Conservation (phyloP, 306 rosid genomes). For the Bauhinia variegata region DNA sequence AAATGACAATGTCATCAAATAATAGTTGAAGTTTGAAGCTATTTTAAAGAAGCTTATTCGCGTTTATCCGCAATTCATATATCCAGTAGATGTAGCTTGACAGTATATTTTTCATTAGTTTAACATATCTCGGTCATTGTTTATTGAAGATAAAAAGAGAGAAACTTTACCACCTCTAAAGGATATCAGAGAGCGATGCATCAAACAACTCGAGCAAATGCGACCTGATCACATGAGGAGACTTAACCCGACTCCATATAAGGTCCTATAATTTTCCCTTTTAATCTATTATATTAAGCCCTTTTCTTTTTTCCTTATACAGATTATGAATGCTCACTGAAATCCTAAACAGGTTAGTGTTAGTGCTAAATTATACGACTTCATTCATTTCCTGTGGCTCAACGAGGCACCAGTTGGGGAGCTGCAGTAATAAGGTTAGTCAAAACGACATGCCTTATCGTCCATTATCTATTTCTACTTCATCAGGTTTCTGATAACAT, state of each 20-base stretch:
- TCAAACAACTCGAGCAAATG: conserved; percentile 82
- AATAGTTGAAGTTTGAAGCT: neutral
- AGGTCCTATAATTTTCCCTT: conserved; percentile 51
- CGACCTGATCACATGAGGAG: conserved; percentile 98
- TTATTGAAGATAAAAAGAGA: conserved; percentile 53
- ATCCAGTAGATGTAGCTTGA: conserved; percentile 26
- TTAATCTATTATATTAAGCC: neutral
- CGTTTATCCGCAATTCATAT: conserved; percentile 20
- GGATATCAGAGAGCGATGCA: conserved; percentile 81
- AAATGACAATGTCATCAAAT: neutral
- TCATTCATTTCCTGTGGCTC: conserved; percentile 94
- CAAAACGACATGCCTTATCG: neutral
- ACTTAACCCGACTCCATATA: conserved; percentile 95
- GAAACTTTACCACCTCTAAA: conserved; percentile 70
- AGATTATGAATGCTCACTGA: neutral
- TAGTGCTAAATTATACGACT: conserved; percentile 80
- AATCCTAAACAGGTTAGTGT: conserved; percentile 74
- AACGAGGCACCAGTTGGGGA: conserved; percentile 98
- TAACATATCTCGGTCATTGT: conserved; percentile 31
- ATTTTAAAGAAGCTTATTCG: conserved; percentile 10
- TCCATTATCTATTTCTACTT: too few relatives aligned
- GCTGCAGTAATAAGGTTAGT: conserved; percentile 54
- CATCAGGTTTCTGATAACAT: neutral
- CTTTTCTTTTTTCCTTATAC: neutral
- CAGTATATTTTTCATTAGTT: neutral